Evolutionary conservation across 768 basidiomycete genomes (phyloP).

Genomic region (Jaapia argillacea): DNA sequence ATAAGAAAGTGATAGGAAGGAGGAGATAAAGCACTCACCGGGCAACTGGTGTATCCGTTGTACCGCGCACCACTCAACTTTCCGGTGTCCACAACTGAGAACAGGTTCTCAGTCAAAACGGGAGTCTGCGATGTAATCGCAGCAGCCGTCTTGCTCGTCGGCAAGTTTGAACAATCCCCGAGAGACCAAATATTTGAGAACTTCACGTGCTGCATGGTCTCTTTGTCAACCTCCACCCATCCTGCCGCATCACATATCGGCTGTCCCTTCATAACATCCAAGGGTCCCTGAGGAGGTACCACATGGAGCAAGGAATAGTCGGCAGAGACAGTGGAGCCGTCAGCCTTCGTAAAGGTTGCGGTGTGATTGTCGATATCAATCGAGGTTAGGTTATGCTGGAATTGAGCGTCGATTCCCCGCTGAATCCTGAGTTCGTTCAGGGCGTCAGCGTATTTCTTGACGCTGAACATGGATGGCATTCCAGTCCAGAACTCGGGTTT

Average conservation of each 20-base stretch:
- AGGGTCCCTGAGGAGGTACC: constrained; percentile 87
- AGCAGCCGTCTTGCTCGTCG: constrained; percentile 94
- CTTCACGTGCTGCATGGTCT: constrained; percentile 77
- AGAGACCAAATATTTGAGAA: constrained; percentile 79
- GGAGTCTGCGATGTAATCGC: constrained; percentile 90
- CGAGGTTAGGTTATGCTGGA: constrained; percentile 74
- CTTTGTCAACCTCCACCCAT: constrained; percentile 82
- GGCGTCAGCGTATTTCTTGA: constrained; percentile 91
- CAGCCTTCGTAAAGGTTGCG: constrained; percentile 78
- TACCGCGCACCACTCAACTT: constrained; percentile 62
- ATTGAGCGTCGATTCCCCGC: constrained; percentile 73
- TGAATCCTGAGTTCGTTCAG: constrained; percentile 67
- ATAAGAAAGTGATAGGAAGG: neutral
- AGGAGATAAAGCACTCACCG: constrained; percentile 36
- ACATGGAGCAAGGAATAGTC: constrained; percentile 82
- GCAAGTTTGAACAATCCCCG: constrained; percentile 88
- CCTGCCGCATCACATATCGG: constrained; percentile 74
- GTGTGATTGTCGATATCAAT: constrained; percentile 61
- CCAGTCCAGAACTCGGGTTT: constrained; percentile 79
- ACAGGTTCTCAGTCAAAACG: constrained; percentile 83
- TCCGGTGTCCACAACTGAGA: constrained; percentile 65
- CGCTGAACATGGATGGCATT: constrained; percentile 93
- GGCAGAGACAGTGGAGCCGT: constrained; percentile 57
- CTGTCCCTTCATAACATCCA: constrained; percentile 68
- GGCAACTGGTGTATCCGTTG: constrained; percentile 85